Base-by-base conservation (phyloP, 805 yeast genomes). In the Cyberlindnera euphorbiae region DNA sequence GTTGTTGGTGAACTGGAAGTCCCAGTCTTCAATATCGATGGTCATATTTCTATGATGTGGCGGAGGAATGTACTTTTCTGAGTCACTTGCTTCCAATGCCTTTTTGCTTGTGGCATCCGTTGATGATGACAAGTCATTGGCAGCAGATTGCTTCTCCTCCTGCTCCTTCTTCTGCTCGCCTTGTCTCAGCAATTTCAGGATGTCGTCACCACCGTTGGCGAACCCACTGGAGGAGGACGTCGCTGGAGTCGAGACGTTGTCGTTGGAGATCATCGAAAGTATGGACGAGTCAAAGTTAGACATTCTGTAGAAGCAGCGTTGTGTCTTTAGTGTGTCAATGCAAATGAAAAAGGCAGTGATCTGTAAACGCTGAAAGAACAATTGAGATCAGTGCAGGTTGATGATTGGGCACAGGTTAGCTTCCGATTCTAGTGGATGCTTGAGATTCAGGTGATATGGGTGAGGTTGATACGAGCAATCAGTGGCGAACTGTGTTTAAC, bases 111-210 rank as follows among this genome's bases (percentile, higher is more conserved):
- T 11, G n/a, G 26, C 11, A 17, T 14, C 17, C 16, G 22, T 9
- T 19, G 7, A 7, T 9, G 22, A 19, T 9, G 22, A 8, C 9
- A 8, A 8, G 22, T 8, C 9, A 19, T 7, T 9, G 7, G 22
- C 22, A 9, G 22, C 22, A 30, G 24, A 38, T 11, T 36, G 39
- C 15, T 44, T 28, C 36, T 47, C 55, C 30, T 52, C 52, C 21
- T 44, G 42, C 26, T 47, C 49, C 34, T 52, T 47, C 28, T 49
- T 47, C 32, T 24, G 36, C 32, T 51, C 56, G 12, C 56, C 56
- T 15, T 51, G 49, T 24, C 40, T 47, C 21, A 53, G 35, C 22
- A 53, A 43, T 34, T 45, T 47, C 26, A 50, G 38, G 32, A 53
- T 52, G 26, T 47, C 55, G 27, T 46, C 46, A 16, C 41, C 56